Evolutionary conservation across 495 filamentous ascomycete species (phyloP), one percentile per base, ranked within the genome.

Genomic region (Cryomyces antarcticus): DNA sequence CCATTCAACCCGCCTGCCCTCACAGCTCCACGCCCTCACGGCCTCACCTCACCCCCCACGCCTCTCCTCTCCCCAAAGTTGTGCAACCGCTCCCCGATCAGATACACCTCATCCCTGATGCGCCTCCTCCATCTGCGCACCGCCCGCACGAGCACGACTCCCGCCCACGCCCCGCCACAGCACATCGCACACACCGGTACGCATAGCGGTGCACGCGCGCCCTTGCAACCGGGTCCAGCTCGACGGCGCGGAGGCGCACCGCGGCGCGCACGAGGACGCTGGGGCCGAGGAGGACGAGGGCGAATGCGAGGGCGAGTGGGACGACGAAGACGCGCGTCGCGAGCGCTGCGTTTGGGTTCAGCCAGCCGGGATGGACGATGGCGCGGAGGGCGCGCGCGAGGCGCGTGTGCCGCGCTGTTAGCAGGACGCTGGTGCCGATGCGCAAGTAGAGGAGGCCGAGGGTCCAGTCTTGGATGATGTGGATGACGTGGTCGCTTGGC

Each of bases 401-500:
- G 13, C 80, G 76, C 12, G 81, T 81, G 10, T 67, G 64, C 44
- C 59, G 67, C 34, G 68, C 64, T 52, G 71, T 69, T 39, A 82
- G 66, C 38, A 85, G 67, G 46, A 83, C 55, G 33, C 82, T 80
- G 33, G 72, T 68, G n/a, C 72, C 73, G 60, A 95, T 74, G 46
- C 93, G 88, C 41, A 93, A 71, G 59, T 95, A 95, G 30, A 97
- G 69, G 13, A 96, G 73, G 6, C 92, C 92, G 3, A 96, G 63
- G 0, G 86, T 92, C 86, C 92, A 97, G 50, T 82, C 75, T 57
- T 96, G 88, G 43, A 95, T 73, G 41, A 95, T 69, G 50, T 93
- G 81, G 34, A 96, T 73, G 31, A 82, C 78, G 53, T 93, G 86
- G 1, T 62, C 60, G 30, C 76, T 62, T 9, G 9, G 9, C 33